These are phyloP conservation scores for Medicago lupulina DNA, from an alignment of 306 rosid species.

Conservation along the genomic window DNA sequence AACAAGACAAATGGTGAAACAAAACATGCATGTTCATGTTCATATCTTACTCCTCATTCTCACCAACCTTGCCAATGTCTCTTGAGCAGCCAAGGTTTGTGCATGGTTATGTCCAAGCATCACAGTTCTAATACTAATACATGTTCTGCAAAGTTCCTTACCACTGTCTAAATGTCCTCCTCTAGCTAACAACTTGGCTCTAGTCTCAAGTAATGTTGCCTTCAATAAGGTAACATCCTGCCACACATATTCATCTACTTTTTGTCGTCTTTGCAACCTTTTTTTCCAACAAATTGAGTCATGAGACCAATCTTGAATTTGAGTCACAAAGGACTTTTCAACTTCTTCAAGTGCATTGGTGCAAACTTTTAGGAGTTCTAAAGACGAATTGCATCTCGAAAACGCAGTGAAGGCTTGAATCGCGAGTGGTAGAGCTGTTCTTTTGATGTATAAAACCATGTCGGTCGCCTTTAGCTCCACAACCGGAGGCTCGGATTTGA, in stretches of 20 bases:
- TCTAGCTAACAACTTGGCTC: conserved; percentile 77
- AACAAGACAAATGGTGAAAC: conserved; percentile 9
- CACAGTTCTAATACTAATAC: conserved; percentile 86
- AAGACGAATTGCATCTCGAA: conserved; percentile 82
- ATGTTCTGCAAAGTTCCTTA: conserved; percentile 82
- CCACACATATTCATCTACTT: conserved; percentile 88
- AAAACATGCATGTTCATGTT: conserved; percentile 33
- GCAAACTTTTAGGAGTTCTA: conserved; percentile 83
- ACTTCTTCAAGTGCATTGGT: conserved; percentile 87
- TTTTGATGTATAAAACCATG: conserved; percentile 73
- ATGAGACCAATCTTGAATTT: conserved; percentile 84
- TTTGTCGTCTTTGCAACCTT: conserved; percentile 63
- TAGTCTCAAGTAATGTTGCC: conserved; percentile 84
- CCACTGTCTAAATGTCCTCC: conserved; percentile 81
- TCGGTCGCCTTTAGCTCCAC: conserved; percentile 68
- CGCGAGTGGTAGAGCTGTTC: conserved; percentile 86
- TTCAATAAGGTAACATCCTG: conserved; percentile 86
- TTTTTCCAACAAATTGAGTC: conserved; percentile 82
- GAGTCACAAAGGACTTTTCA: conserved; percentile 87
- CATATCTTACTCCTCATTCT: conserved; percentile 83
- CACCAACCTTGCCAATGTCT: conserved; percentile 79
- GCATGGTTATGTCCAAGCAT: conserved; percentile 91
- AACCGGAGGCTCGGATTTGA: conserved; percentile 80
- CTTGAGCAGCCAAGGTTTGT: conserved; percentile 85
- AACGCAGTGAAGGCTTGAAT: conserved; percentile 74